Evolutionary conservation across 495 filamentous ascomycete genomes (phyloP).

Genomic region (Podospora comata): DNA sequence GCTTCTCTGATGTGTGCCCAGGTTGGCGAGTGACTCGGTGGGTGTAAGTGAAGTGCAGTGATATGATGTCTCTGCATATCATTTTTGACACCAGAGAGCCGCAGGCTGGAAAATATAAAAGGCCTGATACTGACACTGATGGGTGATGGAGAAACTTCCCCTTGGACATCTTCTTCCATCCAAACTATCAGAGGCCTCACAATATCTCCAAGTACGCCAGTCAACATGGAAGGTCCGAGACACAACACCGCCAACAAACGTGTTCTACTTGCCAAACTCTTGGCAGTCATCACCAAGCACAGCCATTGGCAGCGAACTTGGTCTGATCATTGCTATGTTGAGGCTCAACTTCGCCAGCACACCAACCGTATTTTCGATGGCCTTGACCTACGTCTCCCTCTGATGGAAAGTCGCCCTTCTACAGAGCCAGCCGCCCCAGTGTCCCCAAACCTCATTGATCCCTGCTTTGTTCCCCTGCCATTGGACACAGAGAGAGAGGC

Average conservation of each 20-base stretch:
- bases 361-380: background rate
- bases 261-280: background rate
- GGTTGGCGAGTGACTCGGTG: background rate
- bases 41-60: background rate
- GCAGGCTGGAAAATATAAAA: no score
- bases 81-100: no score
- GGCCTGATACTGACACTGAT: no score
- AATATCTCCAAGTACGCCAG: background rate
- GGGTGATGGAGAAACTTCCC: no score
- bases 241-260: conserved; percentile 8
- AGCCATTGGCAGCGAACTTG: background rate
- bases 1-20: background rate
- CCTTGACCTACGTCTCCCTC: background rate
- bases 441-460: background rate
- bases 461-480: background rate
- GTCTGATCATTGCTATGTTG: background rate
- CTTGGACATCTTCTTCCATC: background rate
- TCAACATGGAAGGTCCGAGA: background rate
- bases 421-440: background rate
- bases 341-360: background rate
- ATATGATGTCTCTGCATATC: no score
- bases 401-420: background rate
- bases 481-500: background rate
- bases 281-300: background rate
- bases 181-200: background rate